These are phyloP conservation scores for Clitocybe nebularis DNA, from an alignment of 1,284 basidiomycete genomes.

Conservation along the genomic window DNA sequence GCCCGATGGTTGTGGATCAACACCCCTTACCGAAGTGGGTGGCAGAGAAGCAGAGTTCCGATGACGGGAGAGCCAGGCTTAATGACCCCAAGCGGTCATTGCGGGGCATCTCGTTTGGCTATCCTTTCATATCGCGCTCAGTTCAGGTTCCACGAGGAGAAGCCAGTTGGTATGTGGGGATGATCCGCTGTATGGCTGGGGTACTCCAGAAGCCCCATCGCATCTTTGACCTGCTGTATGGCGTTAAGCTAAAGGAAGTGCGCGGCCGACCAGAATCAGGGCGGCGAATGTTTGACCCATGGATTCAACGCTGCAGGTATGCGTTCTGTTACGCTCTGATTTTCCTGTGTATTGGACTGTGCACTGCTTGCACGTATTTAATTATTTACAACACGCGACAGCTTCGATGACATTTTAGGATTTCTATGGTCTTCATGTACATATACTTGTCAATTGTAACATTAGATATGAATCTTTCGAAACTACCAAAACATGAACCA, in stretches of 20 bases:
- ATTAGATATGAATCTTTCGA: too few species aligned
- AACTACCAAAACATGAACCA: too few species aligned
- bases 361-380: constrained; percentile 33
- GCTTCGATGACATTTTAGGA: constrained; percentile 9
- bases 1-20: constrained; percentile 13
- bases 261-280: constrained; percentile 37
- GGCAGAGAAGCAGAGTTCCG: constrained; percentile 38
- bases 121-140: constrained; percentile 40
- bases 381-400: constrained; percentile 35
- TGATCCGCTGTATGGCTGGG: constrained; percentile 14
- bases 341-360: constrained; percentile 32
- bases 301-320: constrained; percentile 46
- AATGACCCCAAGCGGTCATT: constrained; percentile 41
- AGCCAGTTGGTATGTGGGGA: constrained; percentile 11
- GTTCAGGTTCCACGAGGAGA: constrained; percentile 11
- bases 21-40: constrained; percentile 41
- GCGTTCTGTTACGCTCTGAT: constrained; percentile 39
- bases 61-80: constrained; percentile 35
- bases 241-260: constrained; percentile 36
- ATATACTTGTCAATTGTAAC: too few species aligned
- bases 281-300: constrained; percentile 43
- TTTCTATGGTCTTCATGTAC: background rate
- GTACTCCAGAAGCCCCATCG: constrained; percentile 32
- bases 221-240: constrained; percentile 37
- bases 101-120: constrained; percentile 42